phyloP scores from a whole-genome alignment of 441 rosid genomes.

The Kokia cookei region DNA sequence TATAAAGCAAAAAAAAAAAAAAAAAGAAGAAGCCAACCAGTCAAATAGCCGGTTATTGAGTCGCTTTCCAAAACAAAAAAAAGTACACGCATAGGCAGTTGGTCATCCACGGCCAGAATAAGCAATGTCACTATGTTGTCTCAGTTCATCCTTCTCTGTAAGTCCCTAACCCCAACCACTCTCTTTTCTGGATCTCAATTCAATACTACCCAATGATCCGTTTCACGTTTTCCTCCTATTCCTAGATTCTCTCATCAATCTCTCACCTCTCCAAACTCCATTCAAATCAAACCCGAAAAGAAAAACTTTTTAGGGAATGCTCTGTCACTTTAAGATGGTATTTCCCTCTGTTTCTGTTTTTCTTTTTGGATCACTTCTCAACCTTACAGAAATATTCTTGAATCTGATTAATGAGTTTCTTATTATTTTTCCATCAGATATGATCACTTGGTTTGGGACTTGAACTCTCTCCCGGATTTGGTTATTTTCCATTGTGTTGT shows the following conservation, averaged over 20 bases:
- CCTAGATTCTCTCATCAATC: background rate
- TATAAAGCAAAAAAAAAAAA: too few species aligned
- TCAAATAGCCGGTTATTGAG: too few species aligned
- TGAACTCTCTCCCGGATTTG: background rate
- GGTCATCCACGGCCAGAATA: background rate
- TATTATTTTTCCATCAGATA: constrained; percentile 1
- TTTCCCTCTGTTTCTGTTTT: background rate
- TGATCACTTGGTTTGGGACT: constrained; percentile 7
- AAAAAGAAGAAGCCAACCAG: too few species aligned
- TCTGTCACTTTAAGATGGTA: background rate
- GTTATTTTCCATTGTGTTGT: background rate
- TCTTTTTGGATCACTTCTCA: background rate
- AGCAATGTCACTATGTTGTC: background rate
- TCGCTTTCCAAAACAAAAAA: too few species aligned
- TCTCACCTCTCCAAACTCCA: background rate
- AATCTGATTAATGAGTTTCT: background rate
- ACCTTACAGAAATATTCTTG: background rate
- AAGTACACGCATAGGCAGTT: too few species aligned
- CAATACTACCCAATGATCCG: background rate
- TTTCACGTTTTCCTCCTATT: background rate
- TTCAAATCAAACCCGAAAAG: background rate
- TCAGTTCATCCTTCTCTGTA: background rate
- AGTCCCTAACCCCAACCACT: background rate
- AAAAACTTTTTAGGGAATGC: background rate
- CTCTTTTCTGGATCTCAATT: background rate